phyloP scores from a whole-genome alignment of 192 early-diverging fungal genomes.

The Lobosporangium transversale region DNA sequence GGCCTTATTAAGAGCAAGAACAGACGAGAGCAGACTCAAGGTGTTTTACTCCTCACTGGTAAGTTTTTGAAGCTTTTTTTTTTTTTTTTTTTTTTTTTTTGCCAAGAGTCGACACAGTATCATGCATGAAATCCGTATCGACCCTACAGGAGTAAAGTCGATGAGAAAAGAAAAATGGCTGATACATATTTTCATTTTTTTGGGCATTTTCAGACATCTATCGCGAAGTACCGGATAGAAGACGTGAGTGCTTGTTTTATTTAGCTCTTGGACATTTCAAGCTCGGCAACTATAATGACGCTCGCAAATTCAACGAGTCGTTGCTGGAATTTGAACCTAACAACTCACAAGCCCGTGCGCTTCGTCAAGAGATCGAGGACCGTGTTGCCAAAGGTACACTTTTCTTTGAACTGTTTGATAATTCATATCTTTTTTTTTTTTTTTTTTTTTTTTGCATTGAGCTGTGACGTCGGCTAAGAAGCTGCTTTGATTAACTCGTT shows the following conservation, averaged over 20 bases:
- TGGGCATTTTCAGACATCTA: conserved; percentile 77
- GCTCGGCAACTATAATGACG: conserved; percentile 86
- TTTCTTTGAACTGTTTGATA: too few species aligned
- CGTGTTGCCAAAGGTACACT: conserved; percentile 73
- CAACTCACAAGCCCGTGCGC: conserved; percentile 81
- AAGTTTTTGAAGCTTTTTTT: conserved; percentile 12
- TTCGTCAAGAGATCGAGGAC: conserved; percentile 83
- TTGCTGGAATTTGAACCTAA: conserved; percentile 86
- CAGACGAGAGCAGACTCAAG: conserved; percentile 76
- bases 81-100: background rate
- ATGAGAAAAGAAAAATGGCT: too few species aligned
- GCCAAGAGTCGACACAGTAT: conserved; percentile 31
- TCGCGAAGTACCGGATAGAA: conserved; percentile 79
- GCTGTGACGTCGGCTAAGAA: too few species aligned
- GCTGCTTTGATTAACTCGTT: too few species aligned
- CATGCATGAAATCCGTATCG: background rate
- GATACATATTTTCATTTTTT: conserved; percentile 3
- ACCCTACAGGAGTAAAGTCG: too few species aligned
- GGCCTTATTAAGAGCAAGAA: conserved; percentile 79
- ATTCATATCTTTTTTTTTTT: background rate
- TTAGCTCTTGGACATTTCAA: conserved; percentile 92
- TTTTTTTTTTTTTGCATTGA: background rate
- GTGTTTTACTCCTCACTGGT: conserved; percentile 82
- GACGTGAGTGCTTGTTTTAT: conserved; percentile 96
- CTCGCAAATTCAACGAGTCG: conserved; percentile 81